phyloP scores from a whole-genome alignment of 2,329 filamentous ascomycete genomes.

The Colletotrichum agaves region DNA sequence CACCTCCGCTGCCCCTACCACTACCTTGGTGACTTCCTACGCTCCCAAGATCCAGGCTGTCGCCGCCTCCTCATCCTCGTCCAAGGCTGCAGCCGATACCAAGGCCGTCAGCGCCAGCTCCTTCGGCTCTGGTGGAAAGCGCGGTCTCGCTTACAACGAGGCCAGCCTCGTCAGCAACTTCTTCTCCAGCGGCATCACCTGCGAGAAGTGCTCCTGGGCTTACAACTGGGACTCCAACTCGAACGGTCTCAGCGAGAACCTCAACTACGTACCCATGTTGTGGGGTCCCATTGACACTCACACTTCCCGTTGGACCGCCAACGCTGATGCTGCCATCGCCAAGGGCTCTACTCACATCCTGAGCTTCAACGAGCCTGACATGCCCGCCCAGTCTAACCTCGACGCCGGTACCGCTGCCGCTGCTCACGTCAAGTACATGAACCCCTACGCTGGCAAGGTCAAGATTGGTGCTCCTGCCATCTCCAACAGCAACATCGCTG shows the following conservation, averaged over 20 bases:
- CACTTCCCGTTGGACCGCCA: slow-evolving; percentile 60
- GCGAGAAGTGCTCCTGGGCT: slow-evolving; percentile 63
- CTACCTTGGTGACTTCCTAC: slow-evolving; percentile 35
- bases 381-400: slow-evolving; percentile 68
- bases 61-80: slow-evolving; percentile 35
- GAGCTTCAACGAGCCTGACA: slow-evolving; percentile 80
- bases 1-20: slow-evolving; percentile 37
- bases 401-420: slow-evolving; percentile 61
- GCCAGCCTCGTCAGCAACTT: slow-evolving; percentile 64
- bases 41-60: slow-evolving; percentile 25
- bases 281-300: slow-evolving; percentile 63
- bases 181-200: slow-evolving; percentile 46
- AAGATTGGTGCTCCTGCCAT: slow-evolving; percentile 69
- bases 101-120: slow-evolving; percentile 31
- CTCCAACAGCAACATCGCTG: slow-evolving; percentile 64
- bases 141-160: slow-evolving; percentile 76
- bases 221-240: slow-evolving; percentile 74
- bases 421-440: slow-evolving; percentile 64
- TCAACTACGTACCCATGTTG: slow-evolving; percentile 75
- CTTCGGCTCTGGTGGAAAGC: slow-evolving; percentile 58
- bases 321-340: slow-evolving; percentile 62
- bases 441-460: slow-evolving; percentile 63
- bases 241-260: slow-evolving; percentile 52
- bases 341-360: slow-evolving; percentile 67
- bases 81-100: slow-evolving; percentile 36